These are phyloP conservation scores for Ceratocystis lukuohia DNA, from an alignment of 2,329 filamentous ascomycete genomes.

Conservation along the genomic window DNA sequence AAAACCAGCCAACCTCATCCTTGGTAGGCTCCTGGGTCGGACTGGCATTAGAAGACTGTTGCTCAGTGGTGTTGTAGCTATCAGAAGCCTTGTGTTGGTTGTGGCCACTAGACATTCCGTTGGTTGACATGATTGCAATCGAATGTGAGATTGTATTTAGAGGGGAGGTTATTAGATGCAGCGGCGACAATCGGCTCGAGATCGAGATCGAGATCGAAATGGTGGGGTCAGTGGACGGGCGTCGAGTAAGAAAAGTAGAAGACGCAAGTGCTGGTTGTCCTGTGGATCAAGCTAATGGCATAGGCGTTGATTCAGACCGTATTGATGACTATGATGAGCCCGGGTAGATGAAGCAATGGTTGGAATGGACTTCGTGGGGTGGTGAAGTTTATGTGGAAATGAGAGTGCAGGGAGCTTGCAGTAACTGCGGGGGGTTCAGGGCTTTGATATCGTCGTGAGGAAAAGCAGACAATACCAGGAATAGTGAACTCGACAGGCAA, in stretches of 20 bases:
- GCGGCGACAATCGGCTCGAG: slow-evolving; percentile 6
- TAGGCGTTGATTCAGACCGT: not conserved
- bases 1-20: slow-evolving; percentile 98
- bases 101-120: slow-evolving; percentile 39
- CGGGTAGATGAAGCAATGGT: slow-evolving; percentile 7
- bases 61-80: slow-evolving; percentile 26
- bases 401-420: slow-evolving; percentile 16
- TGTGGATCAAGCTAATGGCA: not conserved
- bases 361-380: not conserved
- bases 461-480: not conserved
- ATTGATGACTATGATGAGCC: slow-evolving; percentile 6
- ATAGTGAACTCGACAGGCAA: not conserved
- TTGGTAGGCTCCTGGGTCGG: slow-evolving; percentile 45
- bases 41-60: slow-evolving; percentile 22
- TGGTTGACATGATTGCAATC: slow-evolving; percentile 37
- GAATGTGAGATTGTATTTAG: slow-evolving; percentile 10
- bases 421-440: slow-evolving; percentile 17
- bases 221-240: slow-evolving; percentile 1
- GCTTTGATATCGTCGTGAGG: slow-evolving; percentile 2
- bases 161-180: not conserved
- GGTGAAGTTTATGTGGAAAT: slow-evolving; percentile 6
- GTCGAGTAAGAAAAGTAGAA: slow-evolving; percentile 2
- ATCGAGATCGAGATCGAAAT: not conserved
- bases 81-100: slow-evolving; percentile 29
- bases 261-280: not conserved